Conservation (phyloP, 192 early-diverging fungal genomes). For the Funneliformis mosseae region DNA sequence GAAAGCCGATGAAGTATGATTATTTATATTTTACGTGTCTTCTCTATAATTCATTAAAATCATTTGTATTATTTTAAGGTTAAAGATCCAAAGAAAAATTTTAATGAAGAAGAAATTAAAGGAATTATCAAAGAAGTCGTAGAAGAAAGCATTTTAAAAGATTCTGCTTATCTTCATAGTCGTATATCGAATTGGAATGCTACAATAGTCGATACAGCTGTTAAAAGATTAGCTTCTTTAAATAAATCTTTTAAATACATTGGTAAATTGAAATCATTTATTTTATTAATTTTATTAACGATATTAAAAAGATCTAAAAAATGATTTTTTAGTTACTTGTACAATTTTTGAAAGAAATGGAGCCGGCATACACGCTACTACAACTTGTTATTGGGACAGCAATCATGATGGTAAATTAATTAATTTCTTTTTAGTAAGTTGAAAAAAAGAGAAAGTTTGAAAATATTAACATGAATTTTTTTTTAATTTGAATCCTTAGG, state of each 20-base stretch:
- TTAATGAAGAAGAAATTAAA: conserved; percentile 65
- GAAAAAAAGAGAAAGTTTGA: neutral
- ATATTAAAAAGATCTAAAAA: neutral
- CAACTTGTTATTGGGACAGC: conserved; percentile 77
- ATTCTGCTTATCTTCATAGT: conserved; percentile 70
- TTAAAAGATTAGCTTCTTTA: conserved; percentile 67
- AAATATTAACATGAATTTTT: neutral
- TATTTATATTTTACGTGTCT: no score
- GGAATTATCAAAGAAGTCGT: conserved; percentile 69
- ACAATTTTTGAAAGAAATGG: conserved; percentile 85
- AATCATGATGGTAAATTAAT: conserved; percentile 61
- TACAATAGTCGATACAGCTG: conserved; percentile 64
- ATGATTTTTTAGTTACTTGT: conserved; percentile 60
- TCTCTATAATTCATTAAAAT: no score
- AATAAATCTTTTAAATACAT: conserved; percentile 82
- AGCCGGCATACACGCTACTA: conserved; percentile 74
- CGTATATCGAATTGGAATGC: conserved; percentile 79
- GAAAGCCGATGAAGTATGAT: no score
- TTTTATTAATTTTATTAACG: neutral
- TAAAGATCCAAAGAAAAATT: conserved; percentile 53
- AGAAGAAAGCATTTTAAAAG: conserved; percentile 61
- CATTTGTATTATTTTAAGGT: neutral
- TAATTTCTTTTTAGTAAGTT: neutral
- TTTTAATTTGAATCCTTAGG: conserved; percentile 41
- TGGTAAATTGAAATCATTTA: conserved; percentile 47